A percentile compares a stretch with the other conserved stretches of the same genome.
These are phyloP conservation scores for Taiwanofungus camphoratus DNA, from an alignment of 1,284 basidiomycete genomes.

Conservation along the genomic window DNA sequence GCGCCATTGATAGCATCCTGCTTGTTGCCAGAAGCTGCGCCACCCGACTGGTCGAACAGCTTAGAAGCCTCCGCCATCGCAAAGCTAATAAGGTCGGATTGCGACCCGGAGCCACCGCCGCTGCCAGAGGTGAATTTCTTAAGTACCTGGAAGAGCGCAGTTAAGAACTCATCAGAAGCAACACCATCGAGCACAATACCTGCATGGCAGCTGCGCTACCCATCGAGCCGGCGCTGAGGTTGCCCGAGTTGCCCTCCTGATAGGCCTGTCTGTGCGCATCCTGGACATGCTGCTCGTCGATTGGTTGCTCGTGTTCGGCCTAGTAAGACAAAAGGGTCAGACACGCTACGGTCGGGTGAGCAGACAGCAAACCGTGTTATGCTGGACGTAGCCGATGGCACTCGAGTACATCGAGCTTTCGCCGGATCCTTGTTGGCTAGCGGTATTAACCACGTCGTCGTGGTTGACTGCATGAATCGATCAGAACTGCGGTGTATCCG, in stretches of 20 bases:
- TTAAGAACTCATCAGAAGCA: neutral
- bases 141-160: constrained; percentile 35
- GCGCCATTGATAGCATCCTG: constrained; percentile 80
- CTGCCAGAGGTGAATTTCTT: constrained; percentile 54
- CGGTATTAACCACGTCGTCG: constrained; percentile 48
- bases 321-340: constrained; percentile 18
- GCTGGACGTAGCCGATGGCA: constrained; percentile 45
- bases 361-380: constrained; percentile 37
- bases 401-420: constrained; percentile 44
- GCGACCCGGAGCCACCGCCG: constrained; percentile 41
- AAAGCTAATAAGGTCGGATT: constrained; percentile 67
- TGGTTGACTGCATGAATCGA: constrained; percentile 43
- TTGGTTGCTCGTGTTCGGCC: constrained; percentile 45
- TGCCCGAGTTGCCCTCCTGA: constrained; percentile 41
- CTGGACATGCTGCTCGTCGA: constrained; percentile 66
- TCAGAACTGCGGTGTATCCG: neutral
- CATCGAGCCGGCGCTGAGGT: constrained; percentile 52
- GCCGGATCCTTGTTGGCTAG: constrained; percentile 45
- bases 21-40: constrained; percentile 64
- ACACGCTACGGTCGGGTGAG: neutral
- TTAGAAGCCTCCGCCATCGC: constrained; percentile 79
- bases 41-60: constrained; percentile 66
- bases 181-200: constrained; percentile 31
- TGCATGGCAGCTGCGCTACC: constrained; percentile 76
- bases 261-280: constrained; percentile 60